Evolutionary conservation across 768 basidiomycete genomes (phyloP), one percentile per base, ranked within the genome.

Genomic region (Podaxis rugospora): DNA sequence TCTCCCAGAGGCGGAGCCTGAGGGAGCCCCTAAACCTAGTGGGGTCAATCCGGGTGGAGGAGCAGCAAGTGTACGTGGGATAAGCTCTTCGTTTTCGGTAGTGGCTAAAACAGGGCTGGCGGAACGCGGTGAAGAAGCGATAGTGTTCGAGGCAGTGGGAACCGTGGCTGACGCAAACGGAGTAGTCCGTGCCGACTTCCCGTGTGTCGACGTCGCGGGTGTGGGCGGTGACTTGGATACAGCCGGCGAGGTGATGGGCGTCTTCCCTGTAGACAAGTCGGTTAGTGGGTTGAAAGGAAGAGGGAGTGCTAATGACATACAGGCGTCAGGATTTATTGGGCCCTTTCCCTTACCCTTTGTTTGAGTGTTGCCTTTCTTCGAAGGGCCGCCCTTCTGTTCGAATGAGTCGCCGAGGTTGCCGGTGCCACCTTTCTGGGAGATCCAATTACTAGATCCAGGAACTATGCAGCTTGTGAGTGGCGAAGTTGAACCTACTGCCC

Each of bases 371-470:
- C 47, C 51, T 36, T 44, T 32, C n/a, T 39, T 52, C 10, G 50
- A 51, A 13, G 28, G 27, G 2, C 50, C 51, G 23, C 37, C 58
- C 7, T 59, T 59, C n/a, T 28, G 27, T 6, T 53, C 50, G 27
- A 21, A 9, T 52, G 51, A 16, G 2, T 18, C 49, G 21, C 23
- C 49, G 7, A 16, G 49, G 2, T 49, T 5, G 1, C 23, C 23
- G 6, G 36, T 16, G 13, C 57, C 57, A 1, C 42, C 27, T n/a
- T 40, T 59, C n/a, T 52, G 50, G 13, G 50, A 52, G 23, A 28
- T 32, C 58, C 58, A 59, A 11, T 23, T 44, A 13, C 39, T 53
- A 42, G 58, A 59, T 23, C 58, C 58, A 42, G 58, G 58, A 23
- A 59, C 51, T 32, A 9, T 9, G 7, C 28, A 32, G 7, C 28